Evolutionary conservation across 2,329 filamentous ascomycete species (phyloP).

Genomic region (Byssothecium circinans): DNA sequence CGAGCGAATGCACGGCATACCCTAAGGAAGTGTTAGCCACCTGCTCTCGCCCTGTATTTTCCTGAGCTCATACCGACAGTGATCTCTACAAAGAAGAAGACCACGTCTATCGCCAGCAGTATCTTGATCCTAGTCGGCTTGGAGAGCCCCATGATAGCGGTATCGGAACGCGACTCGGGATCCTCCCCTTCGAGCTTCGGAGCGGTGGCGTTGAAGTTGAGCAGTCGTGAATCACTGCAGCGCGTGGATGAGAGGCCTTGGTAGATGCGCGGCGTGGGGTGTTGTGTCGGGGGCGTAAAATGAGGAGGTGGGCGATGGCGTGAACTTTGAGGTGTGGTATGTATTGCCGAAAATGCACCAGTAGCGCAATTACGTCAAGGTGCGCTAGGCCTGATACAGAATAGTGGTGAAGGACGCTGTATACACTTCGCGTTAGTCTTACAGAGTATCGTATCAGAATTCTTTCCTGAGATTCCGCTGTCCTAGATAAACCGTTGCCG

Average conservation of each 20-base stretch:
- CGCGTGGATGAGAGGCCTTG: not conserved
- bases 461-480: too few species aligned
- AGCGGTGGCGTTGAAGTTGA: not conserved
- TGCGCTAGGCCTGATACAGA: not conserved
- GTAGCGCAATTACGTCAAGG: not conserved
- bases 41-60: not conserved
- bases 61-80: conserved; percentile 60
- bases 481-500: too few species aligned
- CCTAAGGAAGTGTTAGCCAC: conserved; percentile 47
- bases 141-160: conserved; percentile 73
- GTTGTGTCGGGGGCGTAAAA: not conserved
- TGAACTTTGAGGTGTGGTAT: not conserved
- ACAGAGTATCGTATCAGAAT: too few species aligned
- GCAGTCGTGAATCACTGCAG: not conserved
- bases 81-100: conserved; percentile 89
- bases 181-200: not conserved
- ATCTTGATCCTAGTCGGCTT: conserved; percentile 91
- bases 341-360: too few species aligned
- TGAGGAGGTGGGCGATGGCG: not conserved
- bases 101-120: conserved; percentile 85
- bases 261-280: not conserved
- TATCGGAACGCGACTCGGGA: conserved; percentile 14
- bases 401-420: too few species aligned
- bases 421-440: too few species aligned
- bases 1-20: conserved; percentile 85